A percentile compares a stretch with the other conserved stretches of the same genome.
Conservation (phyloP, 2,329 filamentous ascomycete species). For the Niveomyces coronatus region DNA sequence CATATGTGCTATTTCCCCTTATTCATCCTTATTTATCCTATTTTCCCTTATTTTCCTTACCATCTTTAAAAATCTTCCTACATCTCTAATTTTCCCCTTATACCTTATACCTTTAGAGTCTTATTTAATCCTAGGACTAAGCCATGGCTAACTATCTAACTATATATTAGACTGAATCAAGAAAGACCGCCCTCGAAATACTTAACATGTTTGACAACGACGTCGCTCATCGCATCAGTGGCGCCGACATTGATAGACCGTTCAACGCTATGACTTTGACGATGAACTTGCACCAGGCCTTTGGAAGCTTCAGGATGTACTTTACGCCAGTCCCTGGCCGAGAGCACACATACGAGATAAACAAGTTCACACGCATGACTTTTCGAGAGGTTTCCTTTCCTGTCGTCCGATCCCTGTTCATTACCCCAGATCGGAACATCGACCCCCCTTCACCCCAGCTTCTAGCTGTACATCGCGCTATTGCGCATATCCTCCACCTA, state of each 20-base stretch:
- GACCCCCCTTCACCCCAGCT: conserved; percentile 23
- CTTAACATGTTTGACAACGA: conserved; percentile 32
- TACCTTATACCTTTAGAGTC: too few species aligned
- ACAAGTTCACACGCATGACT: conserved; percentile 9
- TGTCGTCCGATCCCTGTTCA: conserved; percentile 19
- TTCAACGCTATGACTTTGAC: conserved; percentile 23
- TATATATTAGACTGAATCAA: conserved; percentile 17
- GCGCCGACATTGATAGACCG: conserved; percentile 28
- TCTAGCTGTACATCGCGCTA: conserved; percentile 23
- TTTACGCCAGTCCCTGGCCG: conserved; percentile 11
- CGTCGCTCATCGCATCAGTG: conserved; percentile 25
- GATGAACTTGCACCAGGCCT: conserved; percentile 10
- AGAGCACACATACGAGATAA: conserved; percentile 22
- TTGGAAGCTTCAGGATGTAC: conserved; percentile 16
- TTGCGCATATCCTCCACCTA: conserved; percentile 23
- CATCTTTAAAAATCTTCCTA: too few species aligned
- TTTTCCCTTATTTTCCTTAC: too few species aligned
- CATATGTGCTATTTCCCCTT: neutral
- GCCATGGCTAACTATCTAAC: too few species aligned
- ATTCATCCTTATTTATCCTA: neutral
- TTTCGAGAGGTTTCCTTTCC: conserved; percentile 15
- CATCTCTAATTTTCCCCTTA: too few species aligned
- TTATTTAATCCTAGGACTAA: too few species aligned
- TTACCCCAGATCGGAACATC: conserved; percentile 16
- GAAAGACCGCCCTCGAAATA: conserved; percentile 24